Base-by-base conservation (phyloP, 2,329 filamentous ascomycete species). In the Fusarium devonianum region DNA sequence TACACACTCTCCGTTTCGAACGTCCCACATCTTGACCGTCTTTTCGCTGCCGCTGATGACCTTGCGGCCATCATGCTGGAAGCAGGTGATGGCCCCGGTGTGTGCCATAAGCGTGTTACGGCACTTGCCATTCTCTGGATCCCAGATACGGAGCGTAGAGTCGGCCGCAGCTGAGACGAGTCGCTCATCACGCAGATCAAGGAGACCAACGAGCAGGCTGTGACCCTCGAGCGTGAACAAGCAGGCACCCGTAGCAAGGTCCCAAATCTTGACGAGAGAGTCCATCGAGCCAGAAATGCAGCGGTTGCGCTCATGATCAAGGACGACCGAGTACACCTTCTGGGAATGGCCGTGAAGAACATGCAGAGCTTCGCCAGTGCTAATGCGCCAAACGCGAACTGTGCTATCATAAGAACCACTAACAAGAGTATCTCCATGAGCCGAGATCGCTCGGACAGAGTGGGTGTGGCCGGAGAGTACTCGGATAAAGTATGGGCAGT, bases 241-340 rank as follows among this genome's bases (percentile, higher is more conserved):
- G 61, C 92, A 90, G 1, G 87, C 78, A 1, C 94, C 94, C 2
- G 89, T 94, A 21, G 91, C 86, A 11, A 99, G 80, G 52, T 93
- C 94, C 94, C 94, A 99, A 10, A 99, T 93, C 73, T 97, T 97
- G 68, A 99, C 94, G 58, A 92, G 82, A 56, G 94, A 96, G 71
- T 99, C 94, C 94, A 99, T 99, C 6, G 92, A 96, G 10, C 94
- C 94, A 56, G 92, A 97, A 57, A 99, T 97, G 73, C 94, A 99
- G 29, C 93, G 88, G 67, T 95, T 96, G 50, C 94, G 89, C 64
- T 88, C 86, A 61, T 92, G 88, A 66, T 99, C 94, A 16, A 97
- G 78, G 7, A 99, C 94, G 7, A 99, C 94, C 53, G 92, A 97
- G 71, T 99, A 99, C 0, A 99, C 94, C 71, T 99, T 97, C 69